Evolutionary conservation across 257 asterid species (phyloP), one percentile per base, ranked within the genome.

Genomic region (Solanum verrucosum): DNA sequence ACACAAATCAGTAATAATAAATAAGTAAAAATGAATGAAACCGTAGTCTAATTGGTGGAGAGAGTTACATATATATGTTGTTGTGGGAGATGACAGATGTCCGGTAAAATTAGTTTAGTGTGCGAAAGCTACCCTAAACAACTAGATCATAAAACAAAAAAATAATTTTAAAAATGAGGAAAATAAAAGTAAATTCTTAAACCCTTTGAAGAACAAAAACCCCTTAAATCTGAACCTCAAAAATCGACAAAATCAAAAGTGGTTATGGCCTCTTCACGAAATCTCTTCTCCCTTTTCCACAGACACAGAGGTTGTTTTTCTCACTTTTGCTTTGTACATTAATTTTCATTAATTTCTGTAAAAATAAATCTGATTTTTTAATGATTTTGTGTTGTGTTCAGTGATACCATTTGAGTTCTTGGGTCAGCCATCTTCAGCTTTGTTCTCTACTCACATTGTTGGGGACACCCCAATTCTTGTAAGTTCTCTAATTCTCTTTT

Each of bases 391-490:
- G 85, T 88, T 56, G 65, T 56, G 65, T 56, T 81, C 94, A 95
- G 98, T 92, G 88, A 88, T 37, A 52, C 91, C 97, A 88, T 86
- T 89, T 82, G 81, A 35, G 44, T 74, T 23, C 21, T 38, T 83
- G 68, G 44, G 35, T 34, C 88, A 44, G 29, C 90, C 23, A 15
- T 88, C 91, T 86, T 88, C 94, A 49, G 93, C 94, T 63, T 91
- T 90, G 87, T 96, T 89, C 88, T 96, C 97, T 25, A 92, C 99
- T 12, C 93, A 88, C 87, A 89, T 94, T 87, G 94, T 93, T 70
- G 94, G 95, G 23, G 97, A 94, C 88, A 90, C 90, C 77, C 98
- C 97, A 78, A 85, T 97, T 89, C 93, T 94, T 52, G 99, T 96
- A 92, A 90, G 87, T 68, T 59, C 86, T 83, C 46, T 56, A 71